phyloP scores from a whole-genome alignment of 768 basidiomycete genomes.

The Russula abietina region DNA sequence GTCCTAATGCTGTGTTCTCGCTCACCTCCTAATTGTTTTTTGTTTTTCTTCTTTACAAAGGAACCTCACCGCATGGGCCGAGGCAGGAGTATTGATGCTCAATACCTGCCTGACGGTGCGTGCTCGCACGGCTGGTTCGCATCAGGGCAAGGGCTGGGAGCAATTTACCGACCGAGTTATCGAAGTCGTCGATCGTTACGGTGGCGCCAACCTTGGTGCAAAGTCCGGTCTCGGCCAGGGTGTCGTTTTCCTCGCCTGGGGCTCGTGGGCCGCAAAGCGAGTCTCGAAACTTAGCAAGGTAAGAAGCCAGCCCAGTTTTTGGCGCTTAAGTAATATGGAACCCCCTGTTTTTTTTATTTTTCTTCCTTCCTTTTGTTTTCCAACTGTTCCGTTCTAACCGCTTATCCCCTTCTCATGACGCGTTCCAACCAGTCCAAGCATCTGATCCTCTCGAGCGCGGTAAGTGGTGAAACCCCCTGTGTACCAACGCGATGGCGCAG shows the following conservation, averaged over 20 bases:
- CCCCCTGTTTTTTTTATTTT: background rate
- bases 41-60: too few relatives aligned
- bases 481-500: conserved; percentile 3
- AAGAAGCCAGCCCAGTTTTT: conserved; percentile 19
- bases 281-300: conserved; percentile 74
- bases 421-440: conserved; percentile 58
- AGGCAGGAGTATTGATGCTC: conserved; percentile 82
- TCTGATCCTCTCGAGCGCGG: conserved; percentile 69
- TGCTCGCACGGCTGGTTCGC: conserved; percentile 69
- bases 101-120: conserved; percentile 91
- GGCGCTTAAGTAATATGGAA: conserved; percentile 1
- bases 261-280: conserved; percentile 77
- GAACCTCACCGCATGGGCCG: conserved; percentile 74
- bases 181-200: conserved; percentile 68
- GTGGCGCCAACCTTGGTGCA: conserved; percentile 58
- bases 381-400: background rate
- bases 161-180: conserved; percentile 80
- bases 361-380: background rate
- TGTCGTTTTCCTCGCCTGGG: conserved; percentile 88
- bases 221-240: conserved; percentile 58
- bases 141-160: conserved; percentile 87
- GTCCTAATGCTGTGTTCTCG: background rate
- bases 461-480: conserved; percentile 35
- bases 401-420: background rate
- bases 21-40: too few relatives aligned